phyloP scores from a whole-genome alignment of 2,329 filamentous ascomycete genomes.

The Arthroderma sp. region DNA sequence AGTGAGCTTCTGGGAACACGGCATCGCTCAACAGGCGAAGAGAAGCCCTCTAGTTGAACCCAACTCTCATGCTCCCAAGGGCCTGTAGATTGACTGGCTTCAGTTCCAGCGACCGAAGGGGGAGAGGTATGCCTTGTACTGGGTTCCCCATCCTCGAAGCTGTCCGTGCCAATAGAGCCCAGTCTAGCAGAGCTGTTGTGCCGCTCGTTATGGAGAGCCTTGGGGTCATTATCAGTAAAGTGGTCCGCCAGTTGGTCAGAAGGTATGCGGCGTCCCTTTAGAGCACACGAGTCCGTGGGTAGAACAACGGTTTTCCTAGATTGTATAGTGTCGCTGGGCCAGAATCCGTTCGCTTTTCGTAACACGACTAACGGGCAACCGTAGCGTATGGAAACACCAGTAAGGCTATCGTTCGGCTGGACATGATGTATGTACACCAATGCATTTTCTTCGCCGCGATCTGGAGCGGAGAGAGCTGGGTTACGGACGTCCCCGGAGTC shows the following conservation, averaged over 20 bases:
- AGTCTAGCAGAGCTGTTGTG: constrained; percentile 2
- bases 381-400: constrained; percentile 80
- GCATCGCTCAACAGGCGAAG: constrained; percentile 67
- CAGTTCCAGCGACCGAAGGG: constrained; percentile 2
- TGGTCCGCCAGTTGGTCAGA: constrained; percentile 9
- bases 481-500: constrained; percentile 27
- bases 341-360: constrained; percentile 79
- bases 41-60: constrained; percentile 63
- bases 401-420: constrained; percentile 69
- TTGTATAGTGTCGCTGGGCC: constrained; percentile 87
- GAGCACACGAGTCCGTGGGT: constrained; percentile 77
- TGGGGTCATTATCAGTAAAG: neutral
- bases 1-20: constrained; percentile 67
- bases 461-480: constrained; percentile 22
- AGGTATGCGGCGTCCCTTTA: constrained; percentile 54
- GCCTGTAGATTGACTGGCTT: constrained; percentile 40
- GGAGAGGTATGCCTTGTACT: neutral
- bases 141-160: neutral
- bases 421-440: constrained; percentile 87
- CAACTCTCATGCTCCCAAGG: constrained; percentile 81
- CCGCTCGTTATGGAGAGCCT: neutral
- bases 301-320: constrained; percentile 66
- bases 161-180: neutral
- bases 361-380: constrained; percentile 73
- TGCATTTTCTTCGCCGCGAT: constrained; percentile 56